phyloP scores from a whole-genome alignment of 2,329 filamentous ascomycete species.

The Zopfia rhizophila region DNA sequence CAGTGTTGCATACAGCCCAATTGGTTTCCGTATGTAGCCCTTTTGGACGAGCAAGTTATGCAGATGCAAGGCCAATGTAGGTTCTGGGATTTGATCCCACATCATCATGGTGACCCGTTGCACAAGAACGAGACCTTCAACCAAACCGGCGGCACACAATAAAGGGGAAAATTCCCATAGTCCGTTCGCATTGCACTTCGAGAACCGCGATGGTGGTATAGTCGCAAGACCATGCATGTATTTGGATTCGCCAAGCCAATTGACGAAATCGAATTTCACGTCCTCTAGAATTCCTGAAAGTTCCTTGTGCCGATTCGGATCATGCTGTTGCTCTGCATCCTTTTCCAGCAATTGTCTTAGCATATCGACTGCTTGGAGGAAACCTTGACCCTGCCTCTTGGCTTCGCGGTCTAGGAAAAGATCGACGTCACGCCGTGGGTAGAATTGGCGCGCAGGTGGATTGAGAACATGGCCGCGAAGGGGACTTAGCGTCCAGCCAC shows the following conservation, averaged over 20 bases:
- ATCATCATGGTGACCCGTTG: conserved; percentile 50
- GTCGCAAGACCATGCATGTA: conserved; percentile 46
- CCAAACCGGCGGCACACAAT: conserved; percentile 59
- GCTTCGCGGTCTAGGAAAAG: conserved; percentile 55
- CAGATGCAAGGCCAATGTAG: conserved; percentile 56
- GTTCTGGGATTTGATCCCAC: conserved; percentile 56
- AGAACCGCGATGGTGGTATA: conserved; percentile 57
- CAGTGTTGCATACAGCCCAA: conserved; percentile 47
- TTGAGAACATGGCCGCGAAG: conserved; percentile 50
- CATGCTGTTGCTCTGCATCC: conserved; percentile 32
- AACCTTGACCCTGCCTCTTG: conserved; percentile 41
- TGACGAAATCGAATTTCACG: conserved; percentile 44
- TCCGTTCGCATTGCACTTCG: conserved; percentile 54
- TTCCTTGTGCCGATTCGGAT: conserved; percentile 26
- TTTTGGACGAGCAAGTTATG: conserved; percentile 61
- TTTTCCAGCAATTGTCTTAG: conserved; percentile 44
- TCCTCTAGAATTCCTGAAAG: conserved; percentile 30
- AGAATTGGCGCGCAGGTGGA: conserved; percentile 49
- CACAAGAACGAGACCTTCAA: conserved; percentile 56
- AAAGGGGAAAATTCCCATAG: conserved; percentile 63
- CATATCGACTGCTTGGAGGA: conserved; percentile 41
- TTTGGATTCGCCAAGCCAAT: conserved; percentile 53
- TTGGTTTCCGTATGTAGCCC: conserved; percentile 48
- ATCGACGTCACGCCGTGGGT: conserved; percentile 55
- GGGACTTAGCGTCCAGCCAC: conserved; percentile 54